Evolutionary conservation across 495 filamentous ascomycete genomes (phyloP).

Genomic region (Penicillium cosmopolitanum): DNA sequence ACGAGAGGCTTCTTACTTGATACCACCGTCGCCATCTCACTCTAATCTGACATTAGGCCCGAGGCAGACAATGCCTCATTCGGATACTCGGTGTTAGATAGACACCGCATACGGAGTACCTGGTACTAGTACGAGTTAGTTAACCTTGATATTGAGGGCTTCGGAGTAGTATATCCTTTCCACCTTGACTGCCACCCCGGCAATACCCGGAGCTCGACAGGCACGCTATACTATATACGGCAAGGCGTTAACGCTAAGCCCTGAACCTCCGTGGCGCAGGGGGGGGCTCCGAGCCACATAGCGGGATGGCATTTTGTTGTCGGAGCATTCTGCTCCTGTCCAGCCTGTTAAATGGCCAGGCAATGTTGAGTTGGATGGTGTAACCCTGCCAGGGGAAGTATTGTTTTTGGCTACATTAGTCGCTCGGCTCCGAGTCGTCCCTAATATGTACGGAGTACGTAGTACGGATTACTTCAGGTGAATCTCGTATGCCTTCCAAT

Average conservation of each 20-base stretch:
- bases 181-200: not conserved
- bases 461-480: no score
- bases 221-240: not conserved
- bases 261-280: conserved; percentile 27
- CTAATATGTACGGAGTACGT: not conserved
- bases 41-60: not conserved
- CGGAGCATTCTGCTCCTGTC: conserved; percentile 33
- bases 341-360: not conserved
- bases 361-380: not conserved
- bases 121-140: not conserved
- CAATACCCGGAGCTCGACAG: conserved; percentile 9
- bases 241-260: conserved; percentile 15
- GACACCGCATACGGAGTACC: not conserved
- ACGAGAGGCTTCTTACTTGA: no score
- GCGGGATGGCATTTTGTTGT: conserved; percentile 28
- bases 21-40: not conserved
- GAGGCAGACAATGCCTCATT: conserved; percentile 11
- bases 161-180: not conserved
- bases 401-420: not conserved
- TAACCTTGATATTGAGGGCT: not conserved
- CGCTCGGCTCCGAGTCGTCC: not conserved
- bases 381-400: not conserved
- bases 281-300: conserved; percentile 24
- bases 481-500: not conserved
- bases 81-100: conserved; percentile 18